Percentiles rank a stretch among this genome's conserved stretches.
phyloP scores from a whole-genome alignment of 805 yeast genomes.

The Schizosaccharomyces japonicus region DNA sequence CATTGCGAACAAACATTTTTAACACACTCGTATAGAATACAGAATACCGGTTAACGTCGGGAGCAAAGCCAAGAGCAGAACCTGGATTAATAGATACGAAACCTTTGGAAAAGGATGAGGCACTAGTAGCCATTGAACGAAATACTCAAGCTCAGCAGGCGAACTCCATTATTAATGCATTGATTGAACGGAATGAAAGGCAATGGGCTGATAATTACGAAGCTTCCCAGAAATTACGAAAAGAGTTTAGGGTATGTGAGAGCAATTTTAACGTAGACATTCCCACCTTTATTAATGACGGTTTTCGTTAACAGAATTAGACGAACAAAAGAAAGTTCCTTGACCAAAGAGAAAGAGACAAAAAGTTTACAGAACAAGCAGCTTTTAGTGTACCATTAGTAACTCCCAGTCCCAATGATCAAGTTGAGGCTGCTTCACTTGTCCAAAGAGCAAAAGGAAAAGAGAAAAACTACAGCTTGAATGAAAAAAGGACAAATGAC shows the following conservation, averaged over 20 bases:
- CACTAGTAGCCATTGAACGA: neutral
- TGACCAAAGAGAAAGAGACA: neutral
- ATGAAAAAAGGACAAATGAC: no score
- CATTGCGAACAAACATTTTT: slow-evolving; percentile 9
- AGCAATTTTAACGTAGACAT: neutral
- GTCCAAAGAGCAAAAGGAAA: no score
- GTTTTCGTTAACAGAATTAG: neutral
- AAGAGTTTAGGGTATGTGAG: neutral
- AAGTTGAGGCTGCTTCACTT: neutral
- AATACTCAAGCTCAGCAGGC: neutral
- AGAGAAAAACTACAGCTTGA: no score
- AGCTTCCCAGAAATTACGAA: neutral
- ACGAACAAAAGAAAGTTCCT: neutral
- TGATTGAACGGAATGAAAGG: slow-evolving; percentile 1
- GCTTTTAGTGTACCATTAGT: neutral
- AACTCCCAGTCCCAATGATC: neutral
- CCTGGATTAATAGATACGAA: neutral
- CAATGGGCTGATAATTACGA: slow-evolving; percentile 2
- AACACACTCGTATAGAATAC: slow-evolving; percentile 11
- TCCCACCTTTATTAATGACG: neutral
- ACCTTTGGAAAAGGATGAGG: neutral
- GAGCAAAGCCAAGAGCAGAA: neutral
- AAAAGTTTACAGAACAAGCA: neutral
- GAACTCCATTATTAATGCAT: neutral
- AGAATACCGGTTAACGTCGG: neutral